A percentile compares a stretch with the other conserved stretches of the same genome.
Evolutionary conservation across 352 stramenopile genomes (phyloP).

Genomic region (Phytophthora idaei): DNA sequence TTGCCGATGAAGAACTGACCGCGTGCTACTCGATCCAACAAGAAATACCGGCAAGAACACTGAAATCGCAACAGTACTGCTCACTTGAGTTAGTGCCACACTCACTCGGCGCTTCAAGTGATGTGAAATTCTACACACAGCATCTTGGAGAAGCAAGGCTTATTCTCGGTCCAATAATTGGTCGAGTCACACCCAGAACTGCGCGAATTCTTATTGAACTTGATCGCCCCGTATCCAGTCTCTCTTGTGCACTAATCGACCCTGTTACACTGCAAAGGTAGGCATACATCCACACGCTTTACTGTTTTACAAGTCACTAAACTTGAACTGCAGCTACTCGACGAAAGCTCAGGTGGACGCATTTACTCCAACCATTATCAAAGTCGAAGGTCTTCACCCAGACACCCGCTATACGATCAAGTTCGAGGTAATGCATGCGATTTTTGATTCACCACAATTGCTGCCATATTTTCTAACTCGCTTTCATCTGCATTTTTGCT

Average conservation of each 20-base stretch:
- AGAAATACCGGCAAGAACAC: conserved; percentile 24
- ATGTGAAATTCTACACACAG: conserved; percentile 44
- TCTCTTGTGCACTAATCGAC: conserved; percentile 48
- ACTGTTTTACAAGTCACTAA: not conserved
- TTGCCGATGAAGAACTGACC: conserved; percentile 12
- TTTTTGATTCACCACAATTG: not conserved
- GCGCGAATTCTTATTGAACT: conserved; percentile 69
- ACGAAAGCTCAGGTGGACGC: conserved; percentile 39
- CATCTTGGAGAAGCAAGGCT: conserved; percentile 45
- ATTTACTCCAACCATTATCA: conserved; percentile 64
- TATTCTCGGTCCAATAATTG: conserved; percentile 67
- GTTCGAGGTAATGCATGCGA: conserved; percentile 48
- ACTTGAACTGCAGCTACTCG: conserved; percentile 26
- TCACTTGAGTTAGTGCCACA: conserved; percentile 60
- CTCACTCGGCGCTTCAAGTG: conserved; percentile 32
- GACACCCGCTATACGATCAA: conserved; percentile 59
- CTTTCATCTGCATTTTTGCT: not conserved
- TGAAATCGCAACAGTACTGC: conserved; percentile 47
- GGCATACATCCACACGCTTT: not conserved
- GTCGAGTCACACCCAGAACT: conserved; percentile 55
- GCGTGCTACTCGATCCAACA: conserved; percentile 24
- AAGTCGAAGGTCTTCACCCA: conserved; percentile 61
- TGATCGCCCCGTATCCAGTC: conserved; percentile 45
- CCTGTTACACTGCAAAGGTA: conserved; percentile 41
- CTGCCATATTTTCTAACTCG: not conserved